Percentiles rank a stretch among this genome's conserved stretches.
These are phyloP conservation scores for Bonia amplexicaulis DNA, from an alignment of 176 grass and related monocot genomes.

Conservation along the genomic window DNA sequence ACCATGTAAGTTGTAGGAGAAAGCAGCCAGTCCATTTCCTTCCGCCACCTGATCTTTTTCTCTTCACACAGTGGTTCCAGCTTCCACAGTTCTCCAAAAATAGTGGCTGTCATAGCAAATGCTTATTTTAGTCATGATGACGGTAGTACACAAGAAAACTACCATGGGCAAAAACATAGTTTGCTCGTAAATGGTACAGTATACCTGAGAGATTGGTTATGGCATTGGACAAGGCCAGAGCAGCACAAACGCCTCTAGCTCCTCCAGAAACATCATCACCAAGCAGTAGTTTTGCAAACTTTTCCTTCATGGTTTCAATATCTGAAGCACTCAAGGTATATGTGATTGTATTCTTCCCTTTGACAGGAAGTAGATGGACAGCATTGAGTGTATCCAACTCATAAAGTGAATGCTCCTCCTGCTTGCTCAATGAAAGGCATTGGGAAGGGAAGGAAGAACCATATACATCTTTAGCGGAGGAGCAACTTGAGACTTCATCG, in stretches of 20 bases:
- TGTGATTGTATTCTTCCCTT: conserved; percentile 63
- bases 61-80: conserved; percentile 76
- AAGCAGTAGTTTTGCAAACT: conserved; percentile 80
- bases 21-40: conserved; percentile 97
- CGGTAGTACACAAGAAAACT: not conserved
- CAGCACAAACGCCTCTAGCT: conserved; percentile 56
- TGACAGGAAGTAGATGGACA: conserved; percentile 54
- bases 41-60: conserved; percentile 78
- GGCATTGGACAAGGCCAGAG: conserved; percentile 85
- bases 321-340: conserved; percentile 66
- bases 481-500: conserved; percentile 88
- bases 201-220: conserved; percentile 88
- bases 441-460: conserved; percentile 73
- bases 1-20: conserved; percentile 94
- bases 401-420: conserved; percentile 59
- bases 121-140: not conserved
- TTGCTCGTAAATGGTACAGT: not conserved
- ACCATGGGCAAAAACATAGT: not conserved
- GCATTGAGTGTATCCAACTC: conserved; percentile 43
- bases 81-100: conserved; percentile 98
- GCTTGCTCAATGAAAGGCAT: conserved; percentile 47
- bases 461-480: conserved; percentile 69
- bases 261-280: conserved; percentile 88
- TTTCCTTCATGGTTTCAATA: conserved; percentile 87
- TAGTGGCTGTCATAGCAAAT: conserved; percentile 48